A percentile compares a stretch with the other conserved stretches of the same genome.
phyloP scores from a whole-genome alignment of 2,329 filamentous ascomycete species.

The Phialophora macrospora region DNA sequence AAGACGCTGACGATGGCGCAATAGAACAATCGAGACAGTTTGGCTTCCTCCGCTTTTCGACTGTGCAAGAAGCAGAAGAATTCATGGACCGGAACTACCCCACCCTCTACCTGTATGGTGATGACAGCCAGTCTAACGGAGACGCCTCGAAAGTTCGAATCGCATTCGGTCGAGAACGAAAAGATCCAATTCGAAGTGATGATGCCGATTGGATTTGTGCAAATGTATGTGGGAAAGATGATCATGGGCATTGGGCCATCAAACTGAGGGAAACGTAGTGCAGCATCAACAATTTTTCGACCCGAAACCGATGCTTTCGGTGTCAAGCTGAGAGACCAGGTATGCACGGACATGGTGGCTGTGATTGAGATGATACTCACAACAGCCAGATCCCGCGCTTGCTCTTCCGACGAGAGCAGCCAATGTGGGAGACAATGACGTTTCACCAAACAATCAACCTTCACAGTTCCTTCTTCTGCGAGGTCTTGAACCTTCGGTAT shows the following conservation, averaged over 20 bases:
- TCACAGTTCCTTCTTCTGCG: conserved; percentile 79
- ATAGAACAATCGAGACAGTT: conserved; percentile 61
- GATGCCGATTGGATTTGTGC: conserved; percentile 63
- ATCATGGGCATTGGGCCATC: neutral
- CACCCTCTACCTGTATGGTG: conserved; percentile 55
- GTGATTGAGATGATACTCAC: conserved; percentile 22
- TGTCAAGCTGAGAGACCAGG: conserved; percentile 62
- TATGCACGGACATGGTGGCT: conserved; percentile 42
- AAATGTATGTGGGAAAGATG: conserved; percentile 20
- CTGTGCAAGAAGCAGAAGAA: conserved; percentile 55
- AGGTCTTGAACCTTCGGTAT: conserved; percentile 71
- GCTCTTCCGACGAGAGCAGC: conserved; percentile 45
- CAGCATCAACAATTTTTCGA: conserved; percentile 61
- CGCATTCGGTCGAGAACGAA: conserved; percentile 59
- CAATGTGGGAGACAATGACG: conserved; percentile 62
- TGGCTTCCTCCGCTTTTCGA: conserved; percentile 61
- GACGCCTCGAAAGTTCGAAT: conserved; percentile 55
- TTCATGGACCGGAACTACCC: conserved; percentile 61
- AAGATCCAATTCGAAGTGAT: conserved; percentile 54
- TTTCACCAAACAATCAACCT: conserved; percentile 60
- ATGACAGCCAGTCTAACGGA: conserved; percentile 45
- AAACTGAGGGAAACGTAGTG: conserved; percentile 50
- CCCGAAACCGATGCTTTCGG: conserved; percentile 61
- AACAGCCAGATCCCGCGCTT: conserved; percentile 23
- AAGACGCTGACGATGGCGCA: neutral